A percentile compares a stretch with the other conserved stretches of the same genome.
Evolutionary conservation across 306 rosid genomes (phyloP).

Genomic region (Amphicarpaea edgeworthii): DNA sequence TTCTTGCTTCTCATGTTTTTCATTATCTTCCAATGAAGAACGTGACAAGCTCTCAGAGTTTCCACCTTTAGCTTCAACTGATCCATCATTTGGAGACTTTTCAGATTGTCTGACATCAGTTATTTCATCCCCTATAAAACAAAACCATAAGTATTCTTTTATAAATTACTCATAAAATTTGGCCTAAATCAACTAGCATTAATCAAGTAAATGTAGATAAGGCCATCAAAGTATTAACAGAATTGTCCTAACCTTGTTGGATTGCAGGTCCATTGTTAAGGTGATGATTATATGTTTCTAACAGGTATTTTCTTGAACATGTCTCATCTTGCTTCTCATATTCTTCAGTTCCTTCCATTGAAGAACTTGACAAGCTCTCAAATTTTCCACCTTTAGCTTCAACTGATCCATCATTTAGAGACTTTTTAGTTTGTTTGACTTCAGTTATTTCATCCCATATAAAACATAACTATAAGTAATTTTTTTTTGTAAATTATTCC

Average conservation of each 20-base stretch:
- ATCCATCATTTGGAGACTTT: slow-evolving; percentile 42
- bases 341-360: slow-evolving; percentile 42
- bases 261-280: slow-evolving; percentile 52
- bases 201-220: slow-evolving; percentile 19
- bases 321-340: slow-evolving; percentile 41
- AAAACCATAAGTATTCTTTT: neutral
- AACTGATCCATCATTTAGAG: slow-evolving; percentile 41
- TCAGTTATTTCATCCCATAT: slow-evolving; percentile 52
- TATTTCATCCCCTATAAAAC: slow-evolving; percentile 46
- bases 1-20: slow-evolving; percentile 41
- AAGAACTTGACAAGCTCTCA: slow-evolving; percentile 38
- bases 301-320: slow-evolving; percentile 37
- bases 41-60: slow-evolving; percentile 37
- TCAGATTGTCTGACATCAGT: slow-evolving; percentile 44
- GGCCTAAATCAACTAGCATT: neutral
- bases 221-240: slow-evolving; percentile 1
- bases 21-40: slow-evolving; percentile 32
- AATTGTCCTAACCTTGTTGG: slow-evolving; percentile 58
- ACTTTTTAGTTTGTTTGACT: slow-evolving; percentile 42
- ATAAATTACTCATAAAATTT: neutral
- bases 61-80: slow-evolving; percentile 43
- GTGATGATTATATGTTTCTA: slow-evolving; percentile 43
- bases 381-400: slow-evolving; percentile 41
- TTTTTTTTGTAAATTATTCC: neutral
- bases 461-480: neutral